Conservation (phyloP, 2,329 filamentous ascomycete genomes). For the Thelonectria olida region DNA sequence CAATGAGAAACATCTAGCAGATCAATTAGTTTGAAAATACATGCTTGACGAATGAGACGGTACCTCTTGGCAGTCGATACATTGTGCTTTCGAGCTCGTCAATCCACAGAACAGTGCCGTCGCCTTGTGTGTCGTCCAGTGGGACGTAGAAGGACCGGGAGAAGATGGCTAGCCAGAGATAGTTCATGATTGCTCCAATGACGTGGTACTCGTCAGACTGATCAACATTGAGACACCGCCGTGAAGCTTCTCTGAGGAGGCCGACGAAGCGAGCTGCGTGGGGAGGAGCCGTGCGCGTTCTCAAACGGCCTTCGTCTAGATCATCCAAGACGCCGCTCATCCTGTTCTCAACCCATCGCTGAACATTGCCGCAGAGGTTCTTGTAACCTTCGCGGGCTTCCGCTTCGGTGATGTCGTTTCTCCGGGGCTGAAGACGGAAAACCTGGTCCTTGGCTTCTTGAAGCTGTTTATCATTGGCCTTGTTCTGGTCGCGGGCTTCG, state of each 20-base stretch:
- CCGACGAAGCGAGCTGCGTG: conserved; percentile 44
- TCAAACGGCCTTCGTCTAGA: conserved; percentile 40
- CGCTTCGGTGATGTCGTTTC: conserved; percentile 47
- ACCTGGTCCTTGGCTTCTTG: conserved; percentile 45
- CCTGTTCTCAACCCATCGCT: conserved; percentile 49
- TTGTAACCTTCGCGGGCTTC: conserved; percentile 48
- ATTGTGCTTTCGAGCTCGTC: conserved; percentile 45
- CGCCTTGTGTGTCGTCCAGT: conserved; percentile 43
- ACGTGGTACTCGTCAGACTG: conserved; percentile 49
- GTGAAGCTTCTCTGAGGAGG: conserved; percentile 48
- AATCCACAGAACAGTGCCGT: conserved; percentile 45
- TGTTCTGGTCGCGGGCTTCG: conserved; percentile 41
- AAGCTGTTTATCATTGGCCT: conserved; percentile 39
- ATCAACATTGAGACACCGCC: conserved; percentile 42
- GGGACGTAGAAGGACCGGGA: conserved; percentile 50
- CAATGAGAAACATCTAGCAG: conserved; percentile 44
- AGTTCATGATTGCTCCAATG: conserved; percentile 49
- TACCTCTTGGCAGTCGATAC: conserved; percentile 47
- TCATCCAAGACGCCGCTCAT: conserved; percentile 45
- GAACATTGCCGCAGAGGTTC: conserved; percentile 44
- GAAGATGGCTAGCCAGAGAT: conserved; percentile 47
- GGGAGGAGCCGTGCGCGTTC: conserved; percentile 33
- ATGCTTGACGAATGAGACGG: not conserved
- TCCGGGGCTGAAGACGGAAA: conserved; percentile 44
- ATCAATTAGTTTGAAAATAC: conserved; percentile 18